These are phyloP conservation scores for Avena atlantica DNA, from an alignment of 176 grass and related monocot genomes.

Conservation along the genomic window DNA sequence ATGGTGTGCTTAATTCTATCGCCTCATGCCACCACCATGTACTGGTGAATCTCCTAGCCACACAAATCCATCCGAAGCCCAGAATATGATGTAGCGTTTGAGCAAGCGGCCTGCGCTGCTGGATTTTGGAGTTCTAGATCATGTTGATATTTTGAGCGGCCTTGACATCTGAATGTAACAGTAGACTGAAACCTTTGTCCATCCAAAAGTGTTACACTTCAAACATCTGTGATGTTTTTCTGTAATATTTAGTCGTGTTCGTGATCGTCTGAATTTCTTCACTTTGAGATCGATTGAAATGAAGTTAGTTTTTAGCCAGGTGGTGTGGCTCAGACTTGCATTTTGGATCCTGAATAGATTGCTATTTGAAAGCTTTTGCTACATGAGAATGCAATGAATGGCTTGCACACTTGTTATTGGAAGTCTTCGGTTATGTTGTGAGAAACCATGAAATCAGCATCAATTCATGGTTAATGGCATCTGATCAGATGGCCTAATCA, in stretches of 20 bases:
- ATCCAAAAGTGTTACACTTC: slow-evolving; percentile 6
- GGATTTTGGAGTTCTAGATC: slow-evolving; percentile 36
- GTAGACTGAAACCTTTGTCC: background rate
- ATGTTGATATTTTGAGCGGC: slow-evolving; percentile 38
- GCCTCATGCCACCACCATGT: background rate
- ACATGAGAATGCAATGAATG: background rate
- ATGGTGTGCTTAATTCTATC: slow-evolving; percentile 19
- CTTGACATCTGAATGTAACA: slow-evolving; percentile 42
- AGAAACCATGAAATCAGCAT: background rate
- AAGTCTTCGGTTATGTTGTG: background rate
- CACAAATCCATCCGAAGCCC: background rate
- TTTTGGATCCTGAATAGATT: background rate
- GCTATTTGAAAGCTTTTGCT: background rate
- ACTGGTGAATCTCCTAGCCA: background rate
- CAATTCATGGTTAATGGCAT: too few relatives aligned
- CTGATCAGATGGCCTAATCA: background rate
- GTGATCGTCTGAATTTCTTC: slow-evolving; percentile 30
- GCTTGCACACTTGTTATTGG: background rate
- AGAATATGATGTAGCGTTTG: slow-evolving; percentile 18
- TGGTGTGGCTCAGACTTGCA: background rate
- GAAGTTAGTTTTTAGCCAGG: slow-evolving; percentile 24
- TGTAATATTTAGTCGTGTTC: slow-evolving; percentile 8
- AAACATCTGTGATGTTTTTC: slow-evolving; percentile 25
- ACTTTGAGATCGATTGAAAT: slow-evolving; percentile 9
- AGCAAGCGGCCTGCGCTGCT: slow-evolving; percentile 24